Conservation (phyloP, 2,329 filamentous ascomycete genomes). For the Xylaria digitata region DNA sequence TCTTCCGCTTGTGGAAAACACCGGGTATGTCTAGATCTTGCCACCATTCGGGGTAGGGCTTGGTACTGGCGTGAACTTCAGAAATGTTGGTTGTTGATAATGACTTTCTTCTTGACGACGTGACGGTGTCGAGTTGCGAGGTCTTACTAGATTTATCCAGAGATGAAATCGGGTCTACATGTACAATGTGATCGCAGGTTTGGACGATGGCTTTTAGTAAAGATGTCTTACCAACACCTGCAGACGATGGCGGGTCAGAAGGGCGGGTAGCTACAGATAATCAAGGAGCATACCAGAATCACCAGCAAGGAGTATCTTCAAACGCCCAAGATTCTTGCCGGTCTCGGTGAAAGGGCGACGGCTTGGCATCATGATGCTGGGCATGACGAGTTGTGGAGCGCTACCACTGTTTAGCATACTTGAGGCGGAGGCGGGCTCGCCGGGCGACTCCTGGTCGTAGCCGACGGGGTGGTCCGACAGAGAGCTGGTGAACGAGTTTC, state of each 20-base stretch:
- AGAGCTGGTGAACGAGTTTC: constrained; percentile 62
- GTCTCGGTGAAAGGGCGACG: constrained; percentile 89
- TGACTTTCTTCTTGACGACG: constrained; percentile 43
- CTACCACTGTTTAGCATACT: constrained; percentile 60
- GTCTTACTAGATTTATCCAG: constrained; percentile 41
- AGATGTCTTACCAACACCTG: constrained; percentile 88
- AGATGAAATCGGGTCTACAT: constrained; percentile 76
- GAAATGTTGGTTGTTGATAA: constrained; percentile 59
- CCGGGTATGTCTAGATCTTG: constrained; percentile 77
- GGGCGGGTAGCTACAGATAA: constrained; percentile 33
- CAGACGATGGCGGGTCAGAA: constrained; percentile 32
- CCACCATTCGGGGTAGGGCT: constrained; percentile 91
- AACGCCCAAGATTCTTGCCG: constrained; percentile 83
- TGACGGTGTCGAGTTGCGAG: constrained; percentile 30
- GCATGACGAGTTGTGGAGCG: constrained; percentile 93
- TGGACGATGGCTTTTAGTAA: constrained; percentile 90
- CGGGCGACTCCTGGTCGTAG: constrained; percentile 60
- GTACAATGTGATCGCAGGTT: constrained; percentile 89
- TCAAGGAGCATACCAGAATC: constrained; percentile 68
- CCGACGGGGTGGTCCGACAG: constrained; percentile 58
- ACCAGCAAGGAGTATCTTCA: constrained; percentile 91
- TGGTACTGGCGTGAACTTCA: constrained; percentile 83
- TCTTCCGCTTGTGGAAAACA: constrained; percentile 71
- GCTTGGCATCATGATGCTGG: constrained; percentile 89
- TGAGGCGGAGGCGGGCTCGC: constrained; percentile 58